A percentile compares a stretch with the other conserved stretches of the same genome.
These are phyloP conservation scores for Beauveria rudraprayagi DNA, from an alignment of 2,329 filamentous ascomycete genomes.

Conservation along the genomic window DNA sequence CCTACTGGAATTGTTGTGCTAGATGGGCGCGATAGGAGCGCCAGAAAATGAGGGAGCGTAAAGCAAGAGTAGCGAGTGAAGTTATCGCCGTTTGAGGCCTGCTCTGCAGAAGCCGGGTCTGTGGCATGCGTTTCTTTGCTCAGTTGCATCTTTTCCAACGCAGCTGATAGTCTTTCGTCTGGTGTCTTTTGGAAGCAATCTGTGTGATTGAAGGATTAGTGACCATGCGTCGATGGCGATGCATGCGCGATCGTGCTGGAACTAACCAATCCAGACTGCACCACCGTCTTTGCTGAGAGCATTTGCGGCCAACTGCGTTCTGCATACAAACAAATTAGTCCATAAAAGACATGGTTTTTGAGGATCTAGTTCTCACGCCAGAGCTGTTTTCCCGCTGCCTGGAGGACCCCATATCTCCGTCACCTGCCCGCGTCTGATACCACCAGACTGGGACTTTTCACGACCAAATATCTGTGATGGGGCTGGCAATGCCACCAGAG, in stretches of 20 bases:
- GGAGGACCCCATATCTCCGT: conserved; percentile 85
- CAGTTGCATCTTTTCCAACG: conserved; percentile 17
- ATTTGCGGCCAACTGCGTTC: conserved; percentile 61
- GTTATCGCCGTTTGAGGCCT: conserved; percentile 20
- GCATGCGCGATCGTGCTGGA: conserved; percentile 16
- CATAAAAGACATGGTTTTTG: not conserved
- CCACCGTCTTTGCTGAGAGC: conserved; percentile 51
- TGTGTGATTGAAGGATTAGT: conserved; percentile 15
- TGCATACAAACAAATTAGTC: conserved; percentile 29
- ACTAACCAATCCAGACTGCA: conserved; percentile 77
- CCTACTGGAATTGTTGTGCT: conserved; percentile 50
- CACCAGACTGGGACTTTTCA: conserved; percentile 31
- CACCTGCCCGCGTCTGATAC: conserved; percentile 67
- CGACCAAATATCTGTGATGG: not conserved
- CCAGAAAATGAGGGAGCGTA: conserved; percentile 65
- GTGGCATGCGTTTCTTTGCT: conserved; percentile 6
- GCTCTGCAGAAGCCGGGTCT: conserved; percentile 10
- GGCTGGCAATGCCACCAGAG: conserved; percentile 25
- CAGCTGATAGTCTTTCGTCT: conserved; percentile 20
- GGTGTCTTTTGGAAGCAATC: conserved; percentile 40
- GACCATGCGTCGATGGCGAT: not conserved
- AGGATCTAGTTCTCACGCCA: conserved; percentile 52
- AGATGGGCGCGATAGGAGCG: conserved; percentile 63
- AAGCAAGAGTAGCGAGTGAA: conserved; percentile 45
- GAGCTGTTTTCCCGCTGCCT: conserved; percentile 74